Percentiles rank a stretch among this genome's conserved stretches.
phyloP scores from a whole-genome alignment of 2,329 filamentous ascomycete genomes.

The Cercospora citrullina region DNA sequence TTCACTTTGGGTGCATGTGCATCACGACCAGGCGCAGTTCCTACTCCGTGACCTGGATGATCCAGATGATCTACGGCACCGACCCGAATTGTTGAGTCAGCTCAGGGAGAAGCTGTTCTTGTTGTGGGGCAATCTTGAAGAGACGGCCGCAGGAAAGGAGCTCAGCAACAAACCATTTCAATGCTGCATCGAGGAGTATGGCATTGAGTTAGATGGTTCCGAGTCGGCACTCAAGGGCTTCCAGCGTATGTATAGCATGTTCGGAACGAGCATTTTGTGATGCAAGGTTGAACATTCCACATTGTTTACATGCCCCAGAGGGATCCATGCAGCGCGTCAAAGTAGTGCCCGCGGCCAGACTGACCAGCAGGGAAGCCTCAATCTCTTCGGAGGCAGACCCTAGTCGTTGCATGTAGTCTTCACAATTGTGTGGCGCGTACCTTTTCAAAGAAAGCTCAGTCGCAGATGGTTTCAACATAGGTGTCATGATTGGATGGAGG shows the following conservation, averaged over 20 bases:
- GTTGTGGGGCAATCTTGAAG: slow-evolving; percentile 85
- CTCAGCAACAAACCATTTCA: slow-evolving; percentile 47
- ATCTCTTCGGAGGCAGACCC: background rate
- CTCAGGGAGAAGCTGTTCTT: slow-evolving; percentile 71
- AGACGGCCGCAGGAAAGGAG: slow-evolving; percentile 42
- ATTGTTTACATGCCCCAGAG: background rate
- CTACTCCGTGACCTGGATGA: slow-evolving; percentile 59
- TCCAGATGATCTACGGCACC: slow-evolving; percentile 58
- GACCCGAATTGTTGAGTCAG: slow-evolving; percentile 50
- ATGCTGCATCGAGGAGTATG: slow-evolving; percentile 48
- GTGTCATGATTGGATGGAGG: background rate
- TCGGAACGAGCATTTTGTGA: slow-evolving; percentile 33
- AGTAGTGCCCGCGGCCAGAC: background rate
- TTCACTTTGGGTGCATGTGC: slow-evolving; percentile 66
- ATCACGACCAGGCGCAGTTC: slow-evolving; percentile 57
- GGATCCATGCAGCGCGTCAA: background rate
- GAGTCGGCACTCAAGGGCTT: slow-evolving; percentile 26
- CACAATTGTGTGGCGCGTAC: background rate
- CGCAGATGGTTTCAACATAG: background rate
- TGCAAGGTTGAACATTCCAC: background rate
- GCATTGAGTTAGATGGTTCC: slow-evolving; percentile 31
- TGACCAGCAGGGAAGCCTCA: background rate
- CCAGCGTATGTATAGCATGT: slow-evolving; percentile 40
- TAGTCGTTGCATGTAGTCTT: background rate
- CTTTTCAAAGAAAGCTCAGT: background rate